These are phyloP conservation scores for Guyanaporus albipodus DNA, from an alignment of 768 basidiomycete genomes.

Conservation along the genomic window DNA sequence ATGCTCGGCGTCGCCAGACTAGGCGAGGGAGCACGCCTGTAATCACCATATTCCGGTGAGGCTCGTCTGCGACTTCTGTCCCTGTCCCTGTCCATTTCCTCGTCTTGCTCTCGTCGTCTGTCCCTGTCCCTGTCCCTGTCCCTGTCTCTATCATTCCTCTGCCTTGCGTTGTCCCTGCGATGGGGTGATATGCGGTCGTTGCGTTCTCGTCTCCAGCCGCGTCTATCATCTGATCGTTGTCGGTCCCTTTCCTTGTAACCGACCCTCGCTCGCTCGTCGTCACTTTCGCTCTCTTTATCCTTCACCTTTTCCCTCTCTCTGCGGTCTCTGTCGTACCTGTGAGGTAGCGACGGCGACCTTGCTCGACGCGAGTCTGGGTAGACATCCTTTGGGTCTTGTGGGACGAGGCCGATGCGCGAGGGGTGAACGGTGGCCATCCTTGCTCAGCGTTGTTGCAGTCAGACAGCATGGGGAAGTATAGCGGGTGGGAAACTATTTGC, in stretches of 20 bases:
- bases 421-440: slow-evolving; percentile 75
- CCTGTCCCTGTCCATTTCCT: slow-evolving; percentile 14
- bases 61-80: slow-evolving; percentile 32
- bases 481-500: background rate
- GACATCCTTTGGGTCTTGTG: slow-evolving; percentile 34
- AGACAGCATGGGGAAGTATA: background rate
- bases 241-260: background rate
- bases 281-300: slow-evolving; percentile 22
- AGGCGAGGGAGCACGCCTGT: slow-evolving; percentile 42
- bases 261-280: background rate
- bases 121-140: slow-evolving; percentile 21
- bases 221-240: background rate
- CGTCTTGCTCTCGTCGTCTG: slow-evolving; percentile 25
- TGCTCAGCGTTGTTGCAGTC: background rate
- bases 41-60: slow-evolving; percentile 63
- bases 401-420: slow-evolving; percentile 64
- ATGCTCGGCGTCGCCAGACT: slow-evolving; percentile 45
- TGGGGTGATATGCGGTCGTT: slow-evolving; percentile 2
- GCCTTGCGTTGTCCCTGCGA: slow-evolving; percentile 1
- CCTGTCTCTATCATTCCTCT: slow-evolving; percentile 11
- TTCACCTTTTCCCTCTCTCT: slow-evolving; percentile 25
- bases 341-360: slow-evolving; percentile 45
- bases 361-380: slow-evolving; percentile 23
- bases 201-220: slow-evolving; percentile 1
- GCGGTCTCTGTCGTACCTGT: slow-evolving; percentile 30